These are phyloP conservation scores for Odonthalia washingtoniensis DNA, from an alignment of 31 red algal genomes.

Conservation along the genomic window DNA sequence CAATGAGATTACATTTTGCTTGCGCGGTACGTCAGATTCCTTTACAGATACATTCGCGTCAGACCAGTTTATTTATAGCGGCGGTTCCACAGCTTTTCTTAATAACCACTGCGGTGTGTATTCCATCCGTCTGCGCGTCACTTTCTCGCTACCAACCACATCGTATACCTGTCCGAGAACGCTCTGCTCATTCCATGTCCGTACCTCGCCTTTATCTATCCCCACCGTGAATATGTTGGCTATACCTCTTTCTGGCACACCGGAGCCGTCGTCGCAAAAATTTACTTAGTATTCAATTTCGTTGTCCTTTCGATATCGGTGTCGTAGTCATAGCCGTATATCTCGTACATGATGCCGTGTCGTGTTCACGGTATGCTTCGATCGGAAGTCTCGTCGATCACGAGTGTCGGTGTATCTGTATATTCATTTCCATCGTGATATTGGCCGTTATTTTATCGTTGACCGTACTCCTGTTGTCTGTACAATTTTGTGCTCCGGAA, in stretches of 20 bases:
- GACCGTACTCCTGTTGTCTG: no score
- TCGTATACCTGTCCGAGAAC: not conserved
- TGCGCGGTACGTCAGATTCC: not conserved
- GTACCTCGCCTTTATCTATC: not conserved
- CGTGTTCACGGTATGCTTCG: no score
- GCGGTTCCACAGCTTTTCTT: not conserved
- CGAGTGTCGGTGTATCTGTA: no score
- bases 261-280: no score
- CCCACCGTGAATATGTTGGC: not conserved
- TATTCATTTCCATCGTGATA: no score
- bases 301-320: no score
- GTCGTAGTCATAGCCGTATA: no score
- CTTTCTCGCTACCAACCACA: slow-evolving; percentile 12
- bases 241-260: not conserved
- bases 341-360: no score
- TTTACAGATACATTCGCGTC: slow-evolving; percentile 16
- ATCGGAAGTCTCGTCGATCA: no score
- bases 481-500: no score
- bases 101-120: slow-evolving; percentile 19
- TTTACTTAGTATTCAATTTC: no score
- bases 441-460: no score
- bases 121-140: not conserved
- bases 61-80: slow-evolving; percentile 14
- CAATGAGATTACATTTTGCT: not conserved
- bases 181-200: not conserved